Evolutionary conservation across 148 eudicot species (phyloP), one percentile per base, ranked within the genome.

Genomic region (Dianthus caryophyllus): DNA sequence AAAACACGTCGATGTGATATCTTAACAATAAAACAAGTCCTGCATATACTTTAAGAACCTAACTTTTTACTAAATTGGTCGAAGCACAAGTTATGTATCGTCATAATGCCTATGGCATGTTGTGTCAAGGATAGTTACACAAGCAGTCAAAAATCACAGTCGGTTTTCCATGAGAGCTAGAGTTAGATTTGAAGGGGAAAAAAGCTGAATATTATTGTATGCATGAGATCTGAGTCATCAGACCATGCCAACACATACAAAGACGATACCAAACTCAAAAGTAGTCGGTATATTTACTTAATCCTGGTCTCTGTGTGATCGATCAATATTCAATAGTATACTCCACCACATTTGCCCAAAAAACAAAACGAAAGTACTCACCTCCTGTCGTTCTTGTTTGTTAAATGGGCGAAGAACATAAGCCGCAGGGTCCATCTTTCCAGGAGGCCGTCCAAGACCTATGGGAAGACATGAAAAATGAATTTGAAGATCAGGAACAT

Each of bases 391-490:
- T 74, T 94, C 99, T 71, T 86, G 76, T 73, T 71, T 86, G 76
- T 44, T 94, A 43, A 94, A 94, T 44, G 86, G 72, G 9, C 87
- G 90, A 58, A 94, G 82, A 74, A 94, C 99, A 82, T 76, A 94
- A 33, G 39, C 86, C 30, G 76, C 78, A 66, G 96, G 63, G 73
- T 84, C 87, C 96, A 94, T 90, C 80, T 78, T 90, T 75, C 99
- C 99, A 26, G 99, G 91, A 76, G 99, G 99, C 71, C 99, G 80
- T 54, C 97, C 99, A 63, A 94, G 88, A 67, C 98, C 98, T 93
- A 76, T 9, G 64, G n/a, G 12, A 21, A 71, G 6, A 41, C 49
- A 11, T 5, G 22, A 39, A 39, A 63, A 63, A 24, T 3, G 12
- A 36, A 1, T 41, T 63, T 16, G 6, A 21, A 43, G 26, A 24